These are phyloP conservation scores for Leccinellum albellum DNA, from an alignment of 768 basidiomycete genomes.

Conservation along the genomic window DNA sequence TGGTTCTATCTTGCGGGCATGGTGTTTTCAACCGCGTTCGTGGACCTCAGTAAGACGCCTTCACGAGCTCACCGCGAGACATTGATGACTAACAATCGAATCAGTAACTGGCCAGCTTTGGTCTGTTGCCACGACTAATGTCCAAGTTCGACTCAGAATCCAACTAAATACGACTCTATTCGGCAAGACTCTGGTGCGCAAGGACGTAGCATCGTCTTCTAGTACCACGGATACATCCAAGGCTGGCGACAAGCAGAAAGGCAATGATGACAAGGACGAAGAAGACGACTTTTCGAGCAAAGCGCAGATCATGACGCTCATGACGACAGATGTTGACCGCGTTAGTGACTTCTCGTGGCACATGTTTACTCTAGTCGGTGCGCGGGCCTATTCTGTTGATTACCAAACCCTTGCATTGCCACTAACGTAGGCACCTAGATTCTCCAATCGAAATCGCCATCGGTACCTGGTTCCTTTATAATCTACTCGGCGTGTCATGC, in stretches of 20 bases:
- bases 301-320: constrained; percentile 88
- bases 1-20: constrained; percentile 64
- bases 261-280: constrained; percentile 17
- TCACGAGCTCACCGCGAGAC: background rate
- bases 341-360: constrained; percentile 84
- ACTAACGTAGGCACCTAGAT: constrained; percentile 38
- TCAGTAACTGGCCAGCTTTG: constrained; percentile 64
- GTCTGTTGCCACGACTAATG: constrained; percentile 61
- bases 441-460: constrained; percentile 75
- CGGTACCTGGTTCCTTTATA: constrained; percentile 73
- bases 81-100: constrained; percentile 5
- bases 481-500: constrained; percentile 72
- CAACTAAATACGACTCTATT: constrained; percentile 85
- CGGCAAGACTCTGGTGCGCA: constrained; percentile 81
- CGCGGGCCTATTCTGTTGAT: constrained; percentile 23
- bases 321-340: constrained; percentile 93
- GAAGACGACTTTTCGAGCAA: constrained; percentile 64
- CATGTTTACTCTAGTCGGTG: constrained; percentile 69
- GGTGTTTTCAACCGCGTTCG: constrained; percentile 42
- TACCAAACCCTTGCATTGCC: background rate
- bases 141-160: constrained; percentile 67
- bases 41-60: constrained; percentile 39
- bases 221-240: constrained; percentile 25
- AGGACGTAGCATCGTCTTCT: constrained; percentile 74
- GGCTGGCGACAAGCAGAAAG: constrained; percentile 18